These are phyloP conservation scores for Aureobasidium leucospermi DNA, from an alignment of 2,329 filamentous ascomycete genomes.

Conservation along the genomic window DNA sequence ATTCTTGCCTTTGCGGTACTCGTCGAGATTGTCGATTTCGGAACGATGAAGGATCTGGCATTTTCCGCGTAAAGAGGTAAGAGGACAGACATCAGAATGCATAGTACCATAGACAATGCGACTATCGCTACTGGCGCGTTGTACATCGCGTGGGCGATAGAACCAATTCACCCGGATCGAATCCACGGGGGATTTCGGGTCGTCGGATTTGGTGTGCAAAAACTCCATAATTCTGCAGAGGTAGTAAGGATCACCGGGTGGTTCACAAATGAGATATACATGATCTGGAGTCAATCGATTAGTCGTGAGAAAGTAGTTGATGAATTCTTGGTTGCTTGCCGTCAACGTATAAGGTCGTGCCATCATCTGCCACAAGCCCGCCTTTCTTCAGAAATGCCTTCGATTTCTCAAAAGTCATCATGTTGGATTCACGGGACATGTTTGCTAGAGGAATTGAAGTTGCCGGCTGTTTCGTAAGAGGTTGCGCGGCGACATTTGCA, in stretches of 20 bases:
- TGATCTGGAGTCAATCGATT: conserved; percentile 52
- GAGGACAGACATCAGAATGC: conserved; percentile 93
- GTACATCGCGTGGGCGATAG: conserved; percentile 92
- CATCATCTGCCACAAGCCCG: conserved; percentile 81
- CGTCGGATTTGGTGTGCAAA: conserved; percentile 66
- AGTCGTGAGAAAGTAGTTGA: conserved; percentile 20
- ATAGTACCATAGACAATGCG: conserved; percentile 91
- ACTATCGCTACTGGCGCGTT: conserved; percentile 83
- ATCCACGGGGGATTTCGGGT: conserved; percentile 67
- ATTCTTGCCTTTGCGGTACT: conserved; percentile 77
- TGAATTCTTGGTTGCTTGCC: conserved; percentile 53
- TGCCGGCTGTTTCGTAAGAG: conserved; percentile 22
- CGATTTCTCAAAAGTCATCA: conserved; percentile 77
- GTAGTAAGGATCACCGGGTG: conserved; percentile 96
- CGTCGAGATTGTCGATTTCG: conserved; percentile 75
- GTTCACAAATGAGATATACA: conserved; percentile 95
- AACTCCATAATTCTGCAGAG: conserved; percentile 98
- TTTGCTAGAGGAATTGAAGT: conserved; percentile 33
- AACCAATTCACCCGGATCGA: conserved; percentile 95
- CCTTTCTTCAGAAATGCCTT: conserved; percentile 64
- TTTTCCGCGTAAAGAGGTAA: conserved; percentile 87
- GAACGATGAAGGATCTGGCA: conserved; percentile 83
- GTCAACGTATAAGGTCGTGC: conserved; percentile 73
- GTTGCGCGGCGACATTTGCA: conserved; percentile 17
- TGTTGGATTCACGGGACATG: conserved; percentile 61